Evolutionary conservation across 202 grass and related monocot genomes (phyloP).

Genomic region (Dendrocalamus latiflorus): DNA sequence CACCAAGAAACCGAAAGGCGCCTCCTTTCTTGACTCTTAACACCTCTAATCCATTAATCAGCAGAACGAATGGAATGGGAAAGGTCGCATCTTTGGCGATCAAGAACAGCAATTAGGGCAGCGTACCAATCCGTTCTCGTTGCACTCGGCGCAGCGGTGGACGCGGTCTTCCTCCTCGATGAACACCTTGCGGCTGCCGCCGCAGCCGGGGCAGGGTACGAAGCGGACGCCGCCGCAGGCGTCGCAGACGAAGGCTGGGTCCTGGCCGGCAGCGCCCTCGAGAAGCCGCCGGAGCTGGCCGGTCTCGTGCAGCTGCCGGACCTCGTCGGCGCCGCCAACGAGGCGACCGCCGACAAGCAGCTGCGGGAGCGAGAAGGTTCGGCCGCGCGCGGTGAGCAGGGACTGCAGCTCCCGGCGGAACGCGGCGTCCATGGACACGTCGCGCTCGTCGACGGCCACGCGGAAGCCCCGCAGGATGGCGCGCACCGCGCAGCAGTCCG

Average conservation of each 20-base stretch:
- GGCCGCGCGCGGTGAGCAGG: slow-evolving; percentile 44
- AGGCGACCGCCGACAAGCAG: slow-evolving; percentile 60
- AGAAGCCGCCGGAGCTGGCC: slow-evolving; percentile 68
- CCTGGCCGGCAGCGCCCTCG: slow-evolving; percentile 65
- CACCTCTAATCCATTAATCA: too few species aligned
- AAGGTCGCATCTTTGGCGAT: too few species aligned
- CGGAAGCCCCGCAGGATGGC: slow-evolving; percentile 83
- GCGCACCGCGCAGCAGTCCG: slow-evolving; percentile 69
- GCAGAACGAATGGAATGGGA: too few species aligned
- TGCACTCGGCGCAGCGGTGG: too few species aligned
- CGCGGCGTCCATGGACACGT: slow-evolving; percentile 87
- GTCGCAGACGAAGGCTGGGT: slow-evolving; percentile 20
- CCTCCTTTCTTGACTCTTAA: too few species aligned
- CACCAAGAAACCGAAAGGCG: neutral
- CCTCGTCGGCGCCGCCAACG: slow-evolving; percentile 74
- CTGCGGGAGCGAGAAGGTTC: slow-evolving; percentile 68
- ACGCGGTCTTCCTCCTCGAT: too few species aligned
- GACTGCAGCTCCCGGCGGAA: slow-evolving; percentile 66
- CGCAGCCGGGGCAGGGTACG: too few species aligned
- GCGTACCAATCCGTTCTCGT: too few species aligned
- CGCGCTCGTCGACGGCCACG: slow-evolving; percentile 85
- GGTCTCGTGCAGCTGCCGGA: slow-evolving; percentile 68
- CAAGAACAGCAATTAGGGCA: too few species aligned
- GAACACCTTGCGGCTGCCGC: too few species aligned
- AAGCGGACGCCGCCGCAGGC: too few species aligned